phyloP scores from a whole-genome alignment of 805 yeast species.

The Saturnispora silvae region DNA sequence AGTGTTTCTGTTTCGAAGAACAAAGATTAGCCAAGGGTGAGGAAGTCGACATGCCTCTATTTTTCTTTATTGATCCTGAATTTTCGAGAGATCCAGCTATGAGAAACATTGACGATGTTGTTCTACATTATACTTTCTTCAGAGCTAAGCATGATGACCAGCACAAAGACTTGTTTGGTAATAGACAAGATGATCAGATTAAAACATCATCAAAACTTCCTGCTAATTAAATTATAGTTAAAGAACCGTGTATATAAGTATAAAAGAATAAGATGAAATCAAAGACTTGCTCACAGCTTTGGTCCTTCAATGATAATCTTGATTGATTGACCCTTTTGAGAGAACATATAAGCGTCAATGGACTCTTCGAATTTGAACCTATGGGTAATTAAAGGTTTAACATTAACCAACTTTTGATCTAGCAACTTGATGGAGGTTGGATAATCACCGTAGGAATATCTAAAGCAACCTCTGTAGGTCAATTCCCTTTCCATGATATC shows the following conservation, averaged over 20 bases:
- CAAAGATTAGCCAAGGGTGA: conserved; percentile 90
- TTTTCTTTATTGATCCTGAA: conserved; percentile 94
- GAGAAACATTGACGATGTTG: conserved; percentile 83
- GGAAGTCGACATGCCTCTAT: conserved; percentile 97
- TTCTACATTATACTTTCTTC: conserved; percentile 88
- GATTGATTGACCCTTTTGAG: conserved; percentile 58
- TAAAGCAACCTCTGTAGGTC: conserved; percentile 62
- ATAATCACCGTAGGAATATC: conserved; percentile 75
- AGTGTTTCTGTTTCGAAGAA: conserved; percentile 97
- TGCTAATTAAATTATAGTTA: no score
- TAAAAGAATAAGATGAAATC: no score
- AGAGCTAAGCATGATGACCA: conserved; percentile 35
- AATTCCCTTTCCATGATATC: conserved; percentile 60
- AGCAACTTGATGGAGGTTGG: conserved; percentile 58
- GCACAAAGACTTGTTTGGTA: conserved; percentile 20
- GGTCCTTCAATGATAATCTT: conserved; percentile 83
- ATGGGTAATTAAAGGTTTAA: conserved; percentile 62
- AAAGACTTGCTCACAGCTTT: no score
- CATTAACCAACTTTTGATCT: conserved; percentile 34
- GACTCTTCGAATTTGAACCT: conserved; percentile 65
- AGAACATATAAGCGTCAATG: conserved; percentile 57
- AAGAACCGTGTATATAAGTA: no score
- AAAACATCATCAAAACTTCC: background rate
- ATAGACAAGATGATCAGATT: conserved; percentile 10
- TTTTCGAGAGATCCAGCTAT: conserved; percentile 86